Evolutionary conservation across 1,284 basidiomycete genomes (phyloP), one percentile per base, ranked within the genome.

Genomic region (Boletus nobilissimus): DNA sequence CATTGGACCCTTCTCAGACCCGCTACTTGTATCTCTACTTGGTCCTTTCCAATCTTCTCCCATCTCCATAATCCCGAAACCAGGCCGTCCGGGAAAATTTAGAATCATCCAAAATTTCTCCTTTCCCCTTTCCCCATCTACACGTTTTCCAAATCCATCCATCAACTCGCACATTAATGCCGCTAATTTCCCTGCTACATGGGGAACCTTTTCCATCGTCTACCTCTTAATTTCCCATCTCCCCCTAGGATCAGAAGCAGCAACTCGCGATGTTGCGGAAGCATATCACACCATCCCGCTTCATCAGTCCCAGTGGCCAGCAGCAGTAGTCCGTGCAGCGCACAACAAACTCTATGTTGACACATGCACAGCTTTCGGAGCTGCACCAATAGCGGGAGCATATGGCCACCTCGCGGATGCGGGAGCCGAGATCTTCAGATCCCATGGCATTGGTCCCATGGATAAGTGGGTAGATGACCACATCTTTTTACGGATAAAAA

Each of bases 351-450:
- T 14, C 3, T 70, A 22, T 10, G 26, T 80, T 0, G 51, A 80
- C n/a, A 57, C 62, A 0, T 80, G 78, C 36, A 3, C 43, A 0
- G 76, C 76, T 0, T 80, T 80, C 74, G 87, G 89, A 0, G 76
- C 84, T 0, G 11, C 81, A 0, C 84, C 87, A 5, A 82, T 83
- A 0, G 80, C 82, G 0, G 87, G 89, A 0, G 62, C 81, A 0
- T 89, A 86, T 69, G 87, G 88, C 0, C 3, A 70, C 0, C 29
- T 88, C 0, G 85, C 78, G 0, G 86, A 89, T 79, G 86, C 85
- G 1, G 82, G 34, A 0, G 63, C n/a, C 0, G 62, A 79, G 0
- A 70, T 80, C 3, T 19, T 62, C 4, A 16, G 43, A 14, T 19
- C 5, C 0, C 0, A 46, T 0, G 68, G 77, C 3, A 36, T 72